phyloP scores from a whole-genome alignment of 257 asterid genomes.

The Solanum dulcamara region DNA sequence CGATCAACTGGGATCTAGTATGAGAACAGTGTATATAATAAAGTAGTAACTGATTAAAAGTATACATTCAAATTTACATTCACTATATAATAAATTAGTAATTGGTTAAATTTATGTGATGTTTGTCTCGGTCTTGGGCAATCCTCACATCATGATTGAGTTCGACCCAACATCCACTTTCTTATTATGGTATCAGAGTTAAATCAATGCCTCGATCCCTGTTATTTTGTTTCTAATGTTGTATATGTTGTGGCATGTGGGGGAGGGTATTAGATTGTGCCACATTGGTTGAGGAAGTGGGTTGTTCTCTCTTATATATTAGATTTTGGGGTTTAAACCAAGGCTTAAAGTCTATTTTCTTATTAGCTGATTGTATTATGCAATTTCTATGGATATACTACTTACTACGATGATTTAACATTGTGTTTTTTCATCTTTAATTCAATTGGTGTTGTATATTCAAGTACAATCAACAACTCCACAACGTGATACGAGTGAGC shows the following conservation, averaged over 20 bases:
- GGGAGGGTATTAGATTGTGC: no score
- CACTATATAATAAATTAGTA: no score
- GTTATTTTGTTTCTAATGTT: background rate
- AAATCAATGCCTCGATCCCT: background rate
- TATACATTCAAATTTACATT: no score
- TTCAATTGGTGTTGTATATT: background rate
- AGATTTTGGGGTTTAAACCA: background rate
- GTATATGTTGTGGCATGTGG: background rate
- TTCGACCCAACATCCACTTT: background rate
- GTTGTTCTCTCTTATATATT: background rate
- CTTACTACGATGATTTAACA: background rate
- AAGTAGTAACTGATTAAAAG: background rate
- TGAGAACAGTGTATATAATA: background rate
- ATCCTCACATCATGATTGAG: background rate
- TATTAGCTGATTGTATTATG: background rate
- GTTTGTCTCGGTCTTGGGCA: background rate
- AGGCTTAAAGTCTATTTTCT: background rate
- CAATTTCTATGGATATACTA: background rate
- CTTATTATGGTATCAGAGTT: background rate
- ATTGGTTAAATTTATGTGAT: background rate
- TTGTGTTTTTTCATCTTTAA: no score
- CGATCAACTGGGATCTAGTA: background rate
- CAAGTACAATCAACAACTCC: constrained; percentile 11
- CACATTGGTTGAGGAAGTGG: no score
- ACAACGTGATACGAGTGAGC: constrained; percentile 16